These are phyloP conservation scores for Pyricularia sp. DNA, from an alignment of 2,329 filamentous ascomycete species.

Conservation along the genomic window DNA sequence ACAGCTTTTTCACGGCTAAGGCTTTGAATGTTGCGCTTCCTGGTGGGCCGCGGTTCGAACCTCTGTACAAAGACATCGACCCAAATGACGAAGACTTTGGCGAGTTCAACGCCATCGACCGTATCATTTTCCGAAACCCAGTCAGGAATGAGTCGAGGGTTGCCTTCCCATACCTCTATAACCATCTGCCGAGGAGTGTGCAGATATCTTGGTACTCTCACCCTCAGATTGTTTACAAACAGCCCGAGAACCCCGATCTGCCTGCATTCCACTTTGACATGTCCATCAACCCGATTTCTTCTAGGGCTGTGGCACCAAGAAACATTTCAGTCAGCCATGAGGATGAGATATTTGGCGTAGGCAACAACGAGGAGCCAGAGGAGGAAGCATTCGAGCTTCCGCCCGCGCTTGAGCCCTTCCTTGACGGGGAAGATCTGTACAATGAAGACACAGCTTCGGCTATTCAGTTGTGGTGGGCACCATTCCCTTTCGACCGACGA, in stretches of 20 bases:
- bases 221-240: slow-evolving; percentile 83
- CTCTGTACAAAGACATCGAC: slow-evolving; percentile 95
- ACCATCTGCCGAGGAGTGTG: slow-evolving; percentile 88
- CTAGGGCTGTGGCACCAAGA: slow-evolving; percentile 82
- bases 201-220: slow-evolving; percentile 88
- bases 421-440: slow-evolving; percentile 78
- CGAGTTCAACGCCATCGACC: slow-evolving; percentile 98
- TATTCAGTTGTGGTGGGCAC: slow-evolving; percentile 95
- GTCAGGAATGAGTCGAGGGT: slow-evolving; percentile 94
- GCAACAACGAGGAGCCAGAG: slow-evolving; percentile 59
- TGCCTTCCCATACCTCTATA: slow-evolving; percentile 89
- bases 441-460: slow-evolving; percentile 82
- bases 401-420: slow-evolving; percentile 68
- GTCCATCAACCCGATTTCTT: slow-evolving; percentile 95
- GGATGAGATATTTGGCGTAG: slow-evolving; percentile 79
- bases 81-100: slow-evolving; percentile 98
- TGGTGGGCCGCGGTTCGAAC: slow-evolving; percentile 93
- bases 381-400: slow-evolving; percentile 81
- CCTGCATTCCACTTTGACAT: slow-evolving; percentile 97
- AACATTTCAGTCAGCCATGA: slow-evolving; percentile 88
- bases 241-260: slow-evolving; percentile 74
- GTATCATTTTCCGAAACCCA: slow-evolving; percentile 93
- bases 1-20: slow-evolving; percentile 92
- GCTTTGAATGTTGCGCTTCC: slow-evolving; percentile 94
- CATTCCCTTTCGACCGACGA: slow-evolving; percentile 85